A percentile compares a stretch with the other conserved stretches of the same genome.
phyloP scores from a whole-genome alignment of 2,329 filamentous ascomycete species.

The Colletotrichum agaves region DNA sequence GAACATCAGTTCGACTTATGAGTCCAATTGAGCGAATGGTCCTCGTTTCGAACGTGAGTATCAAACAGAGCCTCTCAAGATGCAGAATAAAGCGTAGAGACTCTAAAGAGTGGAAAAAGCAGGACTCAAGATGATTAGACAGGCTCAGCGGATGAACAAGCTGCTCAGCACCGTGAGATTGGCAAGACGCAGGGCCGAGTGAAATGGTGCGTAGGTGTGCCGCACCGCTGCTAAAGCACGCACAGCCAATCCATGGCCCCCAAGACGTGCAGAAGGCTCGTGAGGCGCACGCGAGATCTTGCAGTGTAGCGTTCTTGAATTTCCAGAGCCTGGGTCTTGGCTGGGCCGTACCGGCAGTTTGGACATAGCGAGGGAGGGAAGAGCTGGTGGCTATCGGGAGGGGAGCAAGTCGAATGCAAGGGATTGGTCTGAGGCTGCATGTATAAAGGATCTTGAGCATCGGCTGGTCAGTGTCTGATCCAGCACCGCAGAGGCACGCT shows the following conservation, averaged over 20 bases:
- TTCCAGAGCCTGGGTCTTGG: neutral
- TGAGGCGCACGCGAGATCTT: conserved; percentile 14
- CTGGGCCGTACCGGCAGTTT: conserved; percentile 1
- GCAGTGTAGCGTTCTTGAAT: conserved; percentile 2
- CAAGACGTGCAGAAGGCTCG: conserved; percentile 19
- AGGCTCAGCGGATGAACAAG: neutral
- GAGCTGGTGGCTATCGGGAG: neutral
- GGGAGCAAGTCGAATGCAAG: neutral
- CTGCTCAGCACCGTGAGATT: conserved; percentile 8
- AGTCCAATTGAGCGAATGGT: too few species aligned
- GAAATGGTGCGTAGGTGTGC: conserved; percentile 4
- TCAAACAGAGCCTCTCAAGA: too few species aligned
- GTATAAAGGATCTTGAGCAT: conserved; percentile 4
- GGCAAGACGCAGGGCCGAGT: neutral
- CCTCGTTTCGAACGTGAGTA: too few species aligned
- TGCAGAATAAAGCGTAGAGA: too few species aligned
- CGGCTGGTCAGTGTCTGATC: neutral
- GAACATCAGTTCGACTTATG: too few species aligned
- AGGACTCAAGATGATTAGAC: neutral
- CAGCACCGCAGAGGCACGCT: neutral
- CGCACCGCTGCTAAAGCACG: conserved; percentile 14
- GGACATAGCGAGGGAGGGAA: neutral
- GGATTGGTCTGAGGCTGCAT: neutral
- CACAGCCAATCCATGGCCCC: conserved; percentile 17
- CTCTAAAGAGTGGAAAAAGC: neutral